Evolutionary conservation across 2,329 filamentous ascomycete species (phyloP).

Genomic region (Venturiaceae sp.): DNA sequence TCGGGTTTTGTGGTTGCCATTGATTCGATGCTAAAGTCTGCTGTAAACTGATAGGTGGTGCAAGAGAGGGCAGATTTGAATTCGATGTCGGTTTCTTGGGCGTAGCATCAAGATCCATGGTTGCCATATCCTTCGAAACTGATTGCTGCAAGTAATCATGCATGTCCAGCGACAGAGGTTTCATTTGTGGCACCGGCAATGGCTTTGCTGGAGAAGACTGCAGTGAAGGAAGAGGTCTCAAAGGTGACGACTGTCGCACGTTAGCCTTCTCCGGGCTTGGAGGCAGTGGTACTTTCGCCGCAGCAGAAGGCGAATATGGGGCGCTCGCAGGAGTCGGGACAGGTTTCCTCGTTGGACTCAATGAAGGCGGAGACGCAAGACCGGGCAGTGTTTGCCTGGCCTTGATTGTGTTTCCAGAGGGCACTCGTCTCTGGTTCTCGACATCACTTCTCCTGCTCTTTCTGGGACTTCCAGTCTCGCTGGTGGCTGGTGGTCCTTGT

Average conservation of each 20-base stretch:
- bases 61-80: not conserved
- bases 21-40: not conserved
- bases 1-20: not conserved
- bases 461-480: slow-evolving; percentile 6
- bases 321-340: slow-evolving; percentile 9
- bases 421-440: slow-evolving; percentile 7
- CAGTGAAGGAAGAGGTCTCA: not conserved
- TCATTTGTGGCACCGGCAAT: slow-evolving; percentile 15
- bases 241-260: not conserved
- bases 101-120: not conserved
- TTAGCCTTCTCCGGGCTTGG: slow-evolving; percentile 31
- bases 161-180: slow-evolving; percentile 20
- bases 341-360: slow-evolving; percentile 30
- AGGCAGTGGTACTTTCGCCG: slow-evolving; percentile 34
- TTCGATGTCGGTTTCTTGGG: slow-evolving; percentile 5
- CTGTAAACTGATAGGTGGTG: not conserved
- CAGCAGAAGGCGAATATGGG: slow-evolving; percentile 27
- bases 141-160: slow-evolving; percentile 40
- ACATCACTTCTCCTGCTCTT: slow-evolving; percentile 6
- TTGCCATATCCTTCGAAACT: slow-evolving; percentile 34
- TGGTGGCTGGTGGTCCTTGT: slow-evolving; percentile 1
- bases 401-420: slow-evolving; percentile 8
- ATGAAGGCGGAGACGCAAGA: slow-evolving; percentile 15
- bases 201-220: not conserved
- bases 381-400: not conserved